Conservation (phyloP, 495 filamentous ascomycete genomes). For the Neurospora pannonica region DNA sequence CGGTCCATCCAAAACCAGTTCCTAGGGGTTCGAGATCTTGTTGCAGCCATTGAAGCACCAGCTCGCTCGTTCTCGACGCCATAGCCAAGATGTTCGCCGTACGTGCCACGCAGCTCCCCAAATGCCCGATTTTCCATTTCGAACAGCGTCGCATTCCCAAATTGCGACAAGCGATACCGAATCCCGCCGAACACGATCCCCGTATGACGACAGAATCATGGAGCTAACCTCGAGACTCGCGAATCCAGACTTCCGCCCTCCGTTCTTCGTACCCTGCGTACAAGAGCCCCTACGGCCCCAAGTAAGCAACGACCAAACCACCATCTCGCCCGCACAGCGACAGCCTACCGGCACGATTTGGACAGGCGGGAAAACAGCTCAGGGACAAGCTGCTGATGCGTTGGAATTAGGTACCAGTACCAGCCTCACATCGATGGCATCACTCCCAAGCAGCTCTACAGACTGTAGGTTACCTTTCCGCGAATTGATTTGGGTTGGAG, state of each 20-base stretch:
- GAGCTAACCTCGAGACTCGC: slow-evolving; percentile 10
- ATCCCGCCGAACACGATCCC: not conserved
- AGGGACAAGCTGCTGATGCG: slow-evolving; percentile 17
- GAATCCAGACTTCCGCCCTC: slow-evolving; percentile 26
- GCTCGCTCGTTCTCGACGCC: slow-evolving; percentile 11
- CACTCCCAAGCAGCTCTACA: slow-evolving; percentile 23
- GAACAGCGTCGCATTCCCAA: not conserved
- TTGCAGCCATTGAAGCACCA: slow-evolving; percentile 25
- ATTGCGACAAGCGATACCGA: not conserved
- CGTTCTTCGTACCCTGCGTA: slow-evolving; percentile 24
- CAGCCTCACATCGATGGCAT: slow-evolving; percentile 32
- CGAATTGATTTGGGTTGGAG: not conserved
- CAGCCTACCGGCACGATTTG: not conserved
- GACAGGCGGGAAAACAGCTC: not conserved
- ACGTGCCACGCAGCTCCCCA: slow-evolving; percentile 6
- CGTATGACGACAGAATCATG: slow-evolving; percentile 1
- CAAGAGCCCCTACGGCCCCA: slow-evolving; percentile 43
- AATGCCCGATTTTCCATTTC: not conserved
- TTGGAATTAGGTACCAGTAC: slow-evolving; percentile 34
- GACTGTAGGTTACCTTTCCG: slow-evolving; percentile 28
- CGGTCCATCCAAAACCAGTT: slow-evolving; percentile 13
- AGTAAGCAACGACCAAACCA: slow-evolving; percentile 29
- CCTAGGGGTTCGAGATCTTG: slow-evolving; percentile 7
- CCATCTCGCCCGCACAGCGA: not conserved
- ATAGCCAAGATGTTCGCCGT: slow-evolving; percentile 34